A percentile compares a stretch with the other conserved stretches of the same genome.
Conservation (phyloP, 2,329 filamentous ascomycete genomes). For the Fusarium fujikuroi region DNA sequence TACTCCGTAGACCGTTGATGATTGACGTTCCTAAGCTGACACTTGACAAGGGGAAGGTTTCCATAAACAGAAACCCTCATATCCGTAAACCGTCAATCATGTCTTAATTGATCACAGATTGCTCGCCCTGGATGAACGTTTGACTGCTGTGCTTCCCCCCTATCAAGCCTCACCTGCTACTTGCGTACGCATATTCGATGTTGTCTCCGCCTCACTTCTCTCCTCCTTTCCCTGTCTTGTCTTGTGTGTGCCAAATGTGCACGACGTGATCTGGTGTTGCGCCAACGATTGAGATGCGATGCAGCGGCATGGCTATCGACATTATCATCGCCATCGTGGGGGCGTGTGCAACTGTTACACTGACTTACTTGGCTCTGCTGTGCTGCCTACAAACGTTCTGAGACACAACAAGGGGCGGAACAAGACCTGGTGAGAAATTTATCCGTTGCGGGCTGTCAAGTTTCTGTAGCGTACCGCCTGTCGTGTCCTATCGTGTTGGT, state of each 20-base stretch:
- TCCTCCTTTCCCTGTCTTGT: neutral
- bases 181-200: neutral
- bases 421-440: neutral
- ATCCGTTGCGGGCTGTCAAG: neutral
- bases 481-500: neutral
- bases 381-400: neutral
- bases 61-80: conserved; percentile 7
- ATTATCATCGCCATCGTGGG: conserved; percentile 16
- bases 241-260: neutral
- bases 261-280: conserved; percentile 30
- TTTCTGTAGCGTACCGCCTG: neutral
- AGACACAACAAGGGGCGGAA: conserved; percentile 13
- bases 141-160: neutral
- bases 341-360: conserved; percentile 22
- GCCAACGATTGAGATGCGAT: conserved; percentile 33
- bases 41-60: neutral
- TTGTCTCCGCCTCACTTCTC: conserved; percentile 21
- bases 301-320: conserved; percentile 27
- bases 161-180: conserved; percentile 14
- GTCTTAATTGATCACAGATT: conserved; percentile 13
- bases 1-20: neutral
- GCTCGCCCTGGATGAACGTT: conserved; percentile 5
- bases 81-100: conserved; percentile 14
- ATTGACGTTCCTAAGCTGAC: neutral
- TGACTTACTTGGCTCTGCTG: neutral